Base-by-base conservation (phyloP, 352 stramenopile genomes). In the Pythium dissimile region DNA sequence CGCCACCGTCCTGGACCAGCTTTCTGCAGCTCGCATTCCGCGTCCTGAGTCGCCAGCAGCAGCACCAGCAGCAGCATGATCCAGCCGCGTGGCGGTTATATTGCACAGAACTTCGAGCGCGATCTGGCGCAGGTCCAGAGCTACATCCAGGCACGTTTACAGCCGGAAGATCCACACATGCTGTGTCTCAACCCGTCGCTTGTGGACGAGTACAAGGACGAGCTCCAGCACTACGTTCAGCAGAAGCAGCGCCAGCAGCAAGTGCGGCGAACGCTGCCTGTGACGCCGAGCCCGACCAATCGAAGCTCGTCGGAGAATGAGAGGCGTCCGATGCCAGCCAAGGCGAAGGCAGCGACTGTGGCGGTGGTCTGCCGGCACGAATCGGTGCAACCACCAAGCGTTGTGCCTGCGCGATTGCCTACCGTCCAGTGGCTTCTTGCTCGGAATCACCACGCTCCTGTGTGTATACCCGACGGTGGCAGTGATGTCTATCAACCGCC, bases 81-180 rank as follows among this genome's bases (percentile, higher is more conserved):
- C 41, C 47, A 37, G 43, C 39, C 37, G 39, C 32, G 34, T 4
- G n/a, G 32, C 28, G 31, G 16, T 10, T 23, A 18, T 24, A 13
- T 54, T 26, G 15, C 34, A 10, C 54, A 53, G 15, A 26, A 52
- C 34, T 59, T 61, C 43, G 47, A 69, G 31, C 62, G 50, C 27
- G 48, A 69, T 15, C 15, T 69, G 26, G 47, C 43, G 10, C 30
- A 64, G 12, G 62, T 69, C 20, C 62, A 69, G 23, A 48, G 37
- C 21, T 69, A 55, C 28, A 64, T 69, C 49, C 54, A 69, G 37
- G n/a, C 62, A 24, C 62, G 43, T 20, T 23, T 69, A 6, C 62
- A 52, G 26, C 49, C 54, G 8, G 54, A 69, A 2, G 54, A 64
- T 6, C 43, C 62, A 0, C 21, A 54, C 28, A 35, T 64, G 52